phyloP scores from a whole-genome alignment of 306 rosid genomes.

The Vicia villosa region DNA sequence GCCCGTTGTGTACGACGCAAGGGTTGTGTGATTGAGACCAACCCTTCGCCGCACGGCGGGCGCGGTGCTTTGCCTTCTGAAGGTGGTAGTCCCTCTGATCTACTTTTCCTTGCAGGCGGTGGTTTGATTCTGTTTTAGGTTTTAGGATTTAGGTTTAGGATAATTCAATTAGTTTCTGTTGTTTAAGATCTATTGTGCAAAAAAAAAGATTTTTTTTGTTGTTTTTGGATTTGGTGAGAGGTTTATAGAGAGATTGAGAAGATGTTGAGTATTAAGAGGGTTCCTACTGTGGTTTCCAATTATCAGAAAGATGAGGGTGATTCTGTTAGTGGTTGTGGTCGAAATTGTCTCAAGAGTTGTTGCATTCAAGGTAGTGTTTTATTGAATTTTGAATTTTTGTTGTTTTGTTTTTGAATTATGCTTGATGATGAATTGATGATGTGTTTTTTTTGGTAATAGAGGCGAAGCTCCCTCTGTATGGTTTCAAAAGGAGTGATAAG shows the following conservation, averaged over 20 bases:
- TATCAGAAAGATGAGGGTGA: conserved; percentile 73
- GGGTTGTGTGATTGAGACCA: conserved; percentile 79
- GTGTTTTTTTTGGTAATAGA: conserved; percentile 46
- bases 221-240: conserved; percentile 26
- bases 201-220: conserved; percentile 5
- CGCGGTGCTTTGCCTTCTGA: conserved; percentile 99
- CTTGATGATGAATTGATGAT: background rate
- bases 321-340: conserved; percentile 69
- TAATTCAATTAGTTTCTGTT: background rate
- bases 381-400: background rate
- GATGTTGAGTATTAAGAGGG: conserved; percentile 93
- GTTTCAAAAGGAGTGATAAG: conserved; percentile 55
- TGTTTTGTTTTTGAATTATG: background rate
- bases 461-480: conserved; percentile 83
- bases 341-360: conserved; percentile 75
- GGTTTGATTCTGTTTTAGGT: conserved; percentile 36
- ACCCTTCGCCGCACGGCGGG: conserved; percentile 99
- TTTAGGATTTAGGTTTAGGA: conserved; percentile 25
- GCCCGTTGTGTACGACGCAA: conserved; percentile 79
- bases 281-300: conserved; percentile 88
- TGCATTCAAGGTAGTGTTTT: conserved; percentile 69
- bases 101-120: conserved; percentile 97
- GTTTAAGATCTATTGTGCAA: conserved; percentile 14
- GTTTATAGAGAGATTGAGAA: background rate
- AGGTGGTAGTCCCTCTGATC: conserved; percentile 99